Conservation (phyloP, 176 grass and related monocot genomes). For the Panicum miliaceum region DNA sequence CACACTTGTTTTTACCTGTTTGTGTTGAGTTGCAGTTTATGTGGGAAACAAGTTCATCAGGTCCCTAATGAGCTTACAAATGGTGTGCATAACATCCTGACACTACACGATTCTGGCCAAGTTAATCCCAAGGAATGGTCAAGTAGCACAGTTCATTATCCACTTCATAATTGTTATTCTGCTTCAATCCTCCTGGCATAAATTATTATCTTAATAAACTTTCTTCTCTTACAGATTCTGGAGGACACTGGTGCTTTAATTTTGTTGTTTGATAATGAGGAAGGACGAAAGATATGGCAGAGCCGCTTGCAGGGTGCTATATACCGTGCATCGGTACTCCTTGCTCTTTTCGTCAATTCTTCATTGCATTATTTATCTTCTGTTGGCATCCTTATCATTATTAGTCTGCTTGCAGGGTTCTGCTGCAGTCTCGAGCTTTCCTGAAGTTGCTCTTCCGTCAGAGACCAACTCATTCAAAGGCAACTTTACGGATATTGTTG, state of each 20-base stretch:
- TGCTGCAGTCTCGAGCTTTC: conserved; percentile 59
- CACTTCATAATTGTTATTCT: conserved; percentile 24
- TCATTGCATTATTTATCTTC: conserved; percentile 41
- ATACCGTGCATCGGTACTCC: conserved; percentile 95
- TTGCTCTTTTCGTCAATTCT: not conserved
- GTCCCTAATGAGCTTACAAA: conserved; percentile 68
- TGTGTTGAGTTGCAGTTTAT: conserved; percentile 75
- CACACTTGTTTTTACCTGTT: conserved; percentile 34
- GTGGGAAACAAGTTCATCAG: conserved; percentile 87
- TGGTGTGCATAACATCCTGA: conserved; percentile 82
- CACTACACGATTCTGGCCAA: conserved; percentile 91
- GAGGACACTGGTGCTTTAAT: conserved; percentile 86
- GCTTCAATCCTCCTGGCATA: conserved; percentile 22
- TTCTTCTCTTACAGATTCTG: conserved; percentile 66
- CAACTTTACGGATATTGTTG: conserved; percentile 52
- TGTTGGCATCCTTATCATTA: conserved; percentile 35
- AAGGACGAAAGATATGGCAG: conserved; percentile 74
- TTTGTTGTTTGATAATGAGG: conserved; percentile 78
- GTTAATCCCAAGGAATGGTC: conserved; percentile 79
- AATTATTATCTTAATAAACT: conserved; percentile 38
- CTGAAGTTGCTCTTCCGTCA: conserved; percentile 52
- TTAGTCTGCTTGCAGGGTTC: conserved; percentile 66
- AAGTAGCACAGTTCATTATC: conserved; percentile 42
- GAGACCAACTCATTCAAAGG: conserved; percentile 59
- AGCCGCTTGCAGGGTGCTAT: conserved; percentile 89